phyloP scores from a whole-genome alignment of 164 flowering plant genomes.

The Annona cherimola region DNA sequence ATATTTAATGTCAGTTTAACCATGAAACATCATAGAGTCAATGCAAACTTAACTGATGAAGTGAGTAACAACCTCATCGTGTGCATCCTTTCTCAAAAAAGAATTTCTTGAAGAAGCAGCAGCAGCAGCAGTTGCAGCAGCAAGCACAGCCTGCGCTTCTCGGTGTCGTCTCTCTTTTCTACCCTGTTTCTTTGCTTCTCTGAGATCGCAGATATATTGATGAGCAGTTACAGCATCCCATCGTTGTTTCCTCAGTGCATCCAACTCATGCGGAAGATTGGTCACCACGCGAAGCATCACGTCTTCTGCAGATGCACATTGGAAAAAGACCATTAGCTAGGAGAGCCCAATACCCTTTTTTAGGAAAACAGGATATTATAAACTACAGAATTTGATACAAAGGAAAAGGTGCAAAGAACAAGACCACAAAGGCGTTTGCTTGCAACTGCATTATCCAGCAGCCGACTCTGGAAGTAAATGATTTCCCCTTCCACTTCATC shows the following conservation, averaged over 20 bases:
- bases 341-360: not conserved
- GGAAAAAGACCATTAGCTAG: not conserved
- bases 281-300: constrained; percentile 52
- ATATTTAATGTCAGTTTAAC: not conserved
- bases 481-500: constrained; percentile 95
- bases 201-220: constrained; percentile 64
- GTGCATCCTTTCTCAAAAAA: constrained; percentile 68
- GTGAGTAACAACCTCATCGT: constrained; percentile 47
- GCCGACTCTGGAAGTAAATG: constrained; percentile 62
- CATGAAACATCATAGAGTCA: not conserved
- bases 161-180: constrained; percentile 81
- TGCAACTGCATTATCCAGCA: constrained; percentile 45
- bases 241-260: constrained; percentile 38
- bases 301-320: constrained; percentile 47
- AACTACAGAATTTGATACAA: not conserved
- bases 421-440: constrained; percentile 60
- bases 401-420: constrained; percentile 10
- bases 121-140: constrained; percentile 99
- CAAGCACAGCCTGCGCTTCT: constrained; percentile 93
- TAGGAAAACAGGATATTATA: not conserved
- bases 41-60: constrained; percentile 45
- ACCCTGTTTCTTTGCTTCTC: constrained; percentile 85
- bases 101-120: constrained; percentile 85
- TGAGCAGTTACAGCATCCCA: constrained; percentile 86
- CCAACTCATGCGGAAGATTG: constrained; percentile 68